These are phyloP conservation scores for Fraxinus anomala DNA, from an alignment of 257 asterid genomes.

Conservation along the genomic window DNA sequence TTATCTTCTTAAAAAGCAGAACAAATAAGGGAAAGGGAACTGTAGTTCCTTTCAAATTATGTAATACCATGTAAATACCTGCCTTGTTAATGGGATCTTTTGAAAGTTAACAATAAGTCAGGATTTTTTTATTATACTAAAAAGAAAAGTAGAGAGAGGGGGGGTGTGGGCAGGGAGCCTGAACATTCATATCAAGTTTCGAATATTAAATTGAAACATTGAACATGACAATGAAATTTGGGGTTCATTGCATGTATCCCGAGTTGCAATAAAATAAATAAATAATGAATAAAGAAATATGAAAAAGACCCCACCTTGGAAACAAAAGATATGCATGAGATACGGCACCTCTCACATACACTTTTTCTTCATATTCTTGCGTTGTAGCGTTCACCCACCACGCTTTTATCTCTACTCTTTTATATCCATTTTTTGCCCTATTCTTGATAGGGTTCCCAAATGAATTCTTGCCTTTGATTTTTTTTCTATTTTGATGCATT, in stretches of 20 bases:
- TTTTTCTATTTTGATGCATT: constrained; percentile 52
- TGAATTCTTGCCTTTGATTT: constrained; percentile 30
- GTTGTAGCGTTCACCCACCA: constrained; percentile 29
- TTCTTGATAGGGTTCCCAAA: constrained; percentile 58
- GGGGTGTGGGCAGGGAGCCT: neutral
- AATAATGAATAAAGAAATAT: constrained; percentile 17
- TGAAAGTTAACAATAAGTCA: too few relatives aligned
- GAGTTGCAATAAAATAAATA: constrained; percentile 7
- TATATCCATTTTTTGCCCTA: constrained; percentile 68
- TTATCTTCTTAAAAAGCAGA: too few relatives aligned
- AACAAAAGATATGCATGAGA: constrained; percentile 48
- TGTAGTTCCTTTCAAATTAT: too few relatives aligned
- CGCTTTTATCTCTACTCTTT: constrained; percentile 5
- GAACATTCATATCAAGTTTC: neutral
- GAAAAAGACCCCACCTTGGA: constrained; percentile 45
- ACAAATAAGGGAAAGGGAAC: too few relatives aligned
- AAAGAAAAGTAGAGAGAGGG: neutral
- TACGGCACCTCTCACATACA: constrained; percentile 33
- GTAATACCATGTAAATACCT: too few relatives aligned
- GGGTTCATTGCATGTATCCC: constrained; percentile 67
- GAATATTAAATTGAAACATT: constrained; percentile 54
- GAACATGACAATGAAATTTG: constrained; percentile 41
- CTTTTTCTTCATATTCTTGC: constrained; percentile 23
- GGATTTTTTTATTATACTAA: too few relatives aligned
- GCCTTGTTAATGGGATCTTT: too few relatives aligned